Conservation (phyloP, 2,329 filamentous ascomycete species). For the Trichoderma sp. region DNA sequence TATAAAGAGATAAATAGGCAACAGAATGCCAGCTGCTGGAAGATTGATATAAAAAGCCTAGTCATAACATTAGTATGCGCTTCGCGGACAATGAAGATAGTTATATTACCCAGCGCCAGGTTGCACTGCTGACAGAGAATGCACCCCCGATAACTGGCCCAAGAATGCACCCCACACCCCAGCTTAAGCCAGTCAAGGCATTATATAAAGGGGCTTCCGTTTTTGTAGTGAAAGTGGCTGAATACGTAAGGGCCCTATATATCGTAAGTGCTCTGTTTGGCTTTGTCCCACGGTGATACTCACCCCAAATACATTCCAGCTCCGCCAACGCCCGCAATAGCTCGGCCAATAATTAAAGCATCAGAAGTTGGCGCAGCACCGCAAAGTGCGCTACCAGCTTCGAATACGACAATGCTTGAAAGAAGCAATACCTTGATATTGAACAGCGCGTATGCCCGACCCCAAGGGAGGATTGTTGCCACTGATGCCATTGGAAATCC, state of each 20-base stretch:
- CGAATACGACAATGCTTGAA: conserved; percentile 28
- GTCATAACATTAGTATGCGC: background rate
- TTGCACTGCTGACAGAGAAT: background rate
- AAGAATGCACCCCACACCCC: background rate
- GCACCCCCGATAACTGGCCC: background rate
- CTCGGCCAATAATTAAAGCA: conserved; percentile 47
- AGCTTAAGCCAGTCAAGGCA: background rate
- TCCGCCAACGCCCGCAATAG: conserved; percentile 31
- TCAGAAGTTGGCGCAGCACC: conserved; percentile 46
- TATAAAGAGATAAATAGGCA: background rate
- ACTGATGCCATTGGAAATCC: conserved; percentile 45
- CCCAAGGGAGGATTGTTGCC: conserved; percentile 38
- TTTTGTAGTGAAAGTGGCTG: background rate
- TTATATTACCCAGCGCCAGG: background rate
- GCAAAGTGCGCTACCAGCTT: conserved; percentile 38
- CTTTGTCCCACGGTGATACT: background rate
- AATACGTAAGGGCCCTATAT: background rate
- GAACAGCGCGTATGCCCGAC: conserved; percentile 42
- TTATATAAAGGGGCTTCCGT: background rate
- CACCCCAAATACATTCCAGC: background rate
- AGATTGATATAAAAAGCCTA: background rate
- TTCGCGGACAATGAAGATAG: background rate
- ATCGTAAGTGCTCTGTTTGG: background rate
- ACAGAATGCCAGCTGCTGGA: background rate
- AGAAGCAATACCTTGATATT: conserved; percentile 45